Evolutionary conservation across 2,329 filamentous ascomycete genomes (phyloP), one percentile per base, ranked within the genome.

Genomic region (Podosphaera fusca): DNA sequence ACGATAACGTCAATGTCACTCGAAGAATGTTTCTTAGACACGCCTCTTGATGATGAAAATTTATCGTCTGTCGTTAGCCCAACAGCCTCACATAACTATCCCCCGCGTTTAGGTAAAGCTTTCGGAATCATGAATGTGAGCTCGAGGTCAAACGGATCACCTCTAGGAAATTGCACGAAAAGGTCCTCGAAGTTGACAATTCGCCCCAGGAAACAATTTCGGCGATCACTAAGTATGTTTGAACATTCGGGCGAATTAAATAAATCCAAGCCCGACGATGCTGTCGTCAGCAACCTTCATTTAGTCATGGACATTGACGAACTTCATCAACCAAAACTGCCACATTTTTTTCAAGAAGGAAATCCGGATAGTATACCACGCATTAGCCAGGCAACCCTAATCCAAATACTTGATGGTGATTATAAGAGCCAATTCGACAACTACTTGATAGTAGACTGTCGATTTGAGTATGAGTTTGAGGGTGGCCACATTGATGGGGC

Each of bases 401-500:
- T 95, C 57, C 79, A 88, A n/a, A 78, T 98, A 40, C 75, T 98
- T 60, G 85, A 95, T 69, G 88, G 88, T 60, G 84, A 85, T 64
- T 95, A 82, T 70, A 79, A 81, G 64, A 75, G 82, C 33, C 70
- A 79, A 31, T 96, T 85, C 68, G 81, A 88, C 59, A 79, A 89
- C 67, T 82, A 87, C 68, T 79, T 94, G 70, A 77, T 98, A 65
- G 84, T 98, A 65, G 92, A 98, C 70, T 98, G 92, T 69, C 85
- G 92, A 29, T 98, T 98, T 68, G 92, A 98, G 74, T 98, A 98
- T 69, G 92, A 98, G 71, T 98, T 94, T 68, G 84, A 95, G 14
- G 92, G 92, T 58, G 92, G 92, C 38, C 92, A 98, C 69, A 95
- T 98, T 67, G 79, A 88, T 63, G 85, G 85, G 21, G 92, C 92